Conservation (phyloP, 192 early-diverging fungal species). For the Mortierella hygrophila region DNA sequence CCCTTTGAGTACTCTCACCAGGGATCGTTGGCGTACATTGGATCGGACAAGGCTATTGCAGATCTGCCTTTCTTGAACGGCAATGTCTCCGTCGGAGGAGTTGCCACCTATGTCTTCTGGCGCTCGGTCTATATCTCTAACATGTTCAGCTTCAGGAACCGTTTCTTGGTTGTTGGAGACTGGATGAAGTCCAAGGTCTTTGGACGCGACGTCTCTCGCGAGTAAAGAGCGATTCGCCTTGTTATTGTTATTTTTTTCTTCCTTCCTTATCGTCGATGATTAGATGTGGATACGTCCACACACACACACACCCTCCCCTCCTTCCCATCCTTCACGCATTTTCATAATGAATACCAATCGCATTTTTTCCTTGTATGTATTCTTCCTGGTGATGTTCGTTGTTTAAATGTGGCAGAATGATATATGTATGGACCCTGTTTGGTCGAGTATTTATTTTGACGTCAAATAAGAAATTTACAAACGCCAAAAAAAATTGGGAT, state of each 20-base stretch:
- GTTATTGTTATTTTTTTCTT: neutral
- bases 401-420: neutral
- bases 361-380: neutral
- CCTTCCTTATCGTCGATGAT: neutral
- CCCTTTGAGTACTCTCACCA: slow-evolving; percentile 89
- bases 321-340: neutral
- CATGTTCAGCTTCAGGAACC: slow-evolving; percentile 90
- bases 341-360: slow-evolving; percentile 1
- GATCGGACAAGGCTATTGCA: slow-evolving; percentile 94
- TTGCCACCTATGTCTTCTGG: slow-evolving; percentile 85
- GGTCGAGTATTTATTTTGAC: no score
- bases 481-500: neutral
- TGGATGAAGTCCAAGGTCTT: slow-evolving; percentile 93
- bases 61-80: slow-evolving; percentile 86
- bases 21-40: slow-evolving; percentile 93
- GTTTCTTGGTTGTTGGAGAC: slow-evolving; percentile 86
- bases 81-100: slow-evolving; percentile 73
- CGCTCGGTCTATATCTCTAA: slow-evolving; percentile 80
- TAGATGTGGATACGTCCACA: neutral
- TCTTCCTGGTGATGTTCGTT: neutral
- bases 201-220: slow-evolving; percentile 93
- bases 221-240: slow-evolving; percentile 64
- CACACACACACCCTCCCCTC: neutral
- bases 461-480: neutral
- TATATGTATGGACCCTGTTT: no score